Evolutionary conservation across 345 rosid species (phyloP), one percentile per base, ranked within the genome.

Genomic region (Erodium maritimum): DNA sequence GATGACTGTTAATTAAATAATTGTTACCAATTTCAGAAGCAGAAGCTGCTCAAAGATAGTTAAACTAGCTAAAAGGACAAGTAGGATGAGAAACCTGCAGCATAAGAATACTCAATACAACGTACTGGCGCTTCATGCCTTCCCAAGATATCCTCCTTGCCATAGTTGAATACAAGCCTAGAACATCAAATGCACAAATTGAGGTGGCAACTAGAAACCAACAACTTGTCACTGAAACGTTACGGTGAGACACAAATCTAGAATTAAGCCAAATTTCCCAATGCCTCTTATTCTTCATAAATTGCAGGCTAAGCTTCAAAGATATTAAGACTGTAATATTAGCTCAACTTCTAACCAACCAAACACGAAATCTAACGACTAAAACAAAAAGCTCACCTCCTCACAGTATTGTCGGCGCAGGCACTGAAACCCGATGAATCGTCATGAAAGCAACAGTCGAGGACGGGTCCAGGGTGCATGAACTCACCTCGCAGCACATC

Each of bases 361-460:
- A 52, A 5, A 50, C 3, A 14, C 24, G 62, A 59, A 29, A 29
- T 5, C 37, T 5, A 29, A 29, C 8, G 37, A 29, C 37, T n/a
- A 20, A 20, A 65, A 7, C 21, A 45, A 50, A 37, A 42, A 5
- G 17, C 79, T 57, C 18, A 86, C 98, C 96, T 67, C 58, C 96
- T 70, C 16, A 91, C 96, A 22, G 84, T 77, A 59, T 71, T 52
- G 67, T 91, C 98, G 18, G 83, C 78, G 23, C 91, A 65, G 51
- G 83, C 98, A 63, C 98, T 91, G 60, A 91, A 91, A 0, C 96
- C 96, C 46, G 96, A 91, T 23, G 98, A 86, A 57, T 91, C 98
- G 21, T 91, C 98, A 55, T 91, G 96, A 75, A 91, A 88, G 73
- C 98, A 91, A 73, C 98, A 91, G 58, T 91, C 98, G 7, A 91